Base-by-base conservation (phyloP, 1,139 yeast genomes). In the Kodamaea arcana region DNA sequence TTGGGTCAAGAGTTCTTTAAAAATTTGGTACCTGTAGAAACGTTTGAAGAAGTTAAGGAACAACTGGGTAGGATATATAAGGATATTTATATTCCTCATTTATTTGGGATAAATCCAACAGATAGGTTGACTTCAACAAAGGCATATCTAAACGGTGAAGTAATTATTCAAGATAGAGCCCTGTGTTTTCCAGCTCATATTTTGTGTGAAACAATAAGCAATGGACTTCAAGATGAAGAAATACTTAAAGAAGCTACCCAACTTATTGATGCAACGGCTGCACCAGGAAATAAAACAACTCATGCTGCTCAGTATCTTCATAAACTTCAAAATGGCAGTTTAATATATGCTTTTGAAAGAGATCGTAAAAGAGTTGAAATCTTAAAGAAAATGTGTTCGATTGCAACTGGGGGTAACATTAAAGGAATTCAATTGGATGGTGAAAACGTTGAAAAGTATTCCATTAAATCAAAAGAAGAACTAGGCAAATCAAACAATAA, bases 211-310 rank as follows among this genome's bases (percentile, higher is more conserved):
- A 65, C 62, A 36, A n/a, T n/a, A n/a, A n/a, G n/a, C n/a, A n/a
- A n/a, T n/a, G 23, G 12, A 3, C 83, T 88, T 0, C 42, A 52
- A 1, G 72, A 66, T 31, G 77, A 71, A 38, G 61, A 69, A 32
- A 76, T 88, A 6, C n/a, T n/a, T n/a, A n/a, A n/a, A n/a, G n/a
- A n/a, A n/a, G n/a, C n/a, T n/a, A n/a, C n/a, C n/a, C n/a, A n/a
- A n/a, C n/a, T n/a, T n/a, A 84, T 92, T 29, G 99, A 92, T 60
- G 85, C 97, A 1, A 90, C 97, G 61, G 88, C 98, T 2, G 98
- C 99, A 0, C 99, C 99, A 2, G 99, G 99, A 5, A 92, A 92
- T 59, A 94, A 92, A 56, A 92, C 99, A 0, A 86, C 97, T 0
- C 97, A 90, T 60, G 65, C 83, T 20, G 96, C 97, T 0, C 75